phyloP scores from a whole-genome alignment of 2,329 filamentous ascomycete species.

The Fusarium lyarnte region DNA sequence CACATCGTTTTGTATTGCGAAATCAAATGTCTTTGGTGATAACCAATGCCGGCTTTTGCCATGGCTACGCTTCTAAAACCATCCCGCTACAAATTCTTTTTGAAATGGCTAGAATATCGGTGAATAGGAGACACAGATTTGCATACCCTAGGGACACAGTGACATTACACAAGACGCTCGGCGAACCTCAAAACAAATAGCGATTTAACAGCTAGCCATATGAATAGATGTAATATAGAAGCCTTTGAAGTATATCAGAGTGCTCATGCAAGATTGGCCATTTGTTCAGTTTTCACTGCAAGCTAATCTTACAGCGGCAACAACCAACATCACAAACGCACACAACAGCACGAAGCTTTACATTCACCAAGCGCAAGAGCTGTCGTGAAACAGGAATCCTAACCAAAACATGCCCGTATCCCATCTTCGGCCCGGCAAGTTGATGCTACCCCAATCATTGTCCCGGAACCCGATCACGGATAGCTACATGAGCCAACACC shows the following conservation, averaged over 20 bases:
- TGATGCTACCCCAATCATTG: conserved; percentile 14
- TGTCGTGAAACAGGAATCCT: conserved; percentile 5
- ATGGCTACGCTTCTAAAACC: background rate
- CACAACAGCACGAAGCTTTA: background rate
- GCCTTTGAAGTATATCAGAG: background rate
- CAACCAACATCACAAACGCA: background rate
- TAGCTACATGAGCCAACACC: conserved; percentile 24
- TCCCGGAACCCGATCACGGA: conserved; percentile 12
- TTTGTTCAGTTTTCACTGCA: background rate
- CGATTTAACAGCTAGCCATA: background rate
- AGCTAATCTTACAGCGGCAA: background rate
- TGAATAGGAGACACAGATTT: background rate
- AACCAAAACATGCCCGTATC: background rate
- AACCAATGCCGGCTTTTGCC: background rate
- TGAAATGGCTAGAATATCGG: background rate
- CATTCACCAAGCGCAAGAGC: background rate
- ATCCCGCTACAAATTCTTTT: background rate
- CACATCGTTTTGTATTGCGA: background rate
- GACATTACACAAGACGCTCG: background rate
- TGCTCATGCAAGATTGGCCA: background rate
- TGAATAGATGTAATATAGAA: background rate
- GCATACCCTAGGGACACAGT: background rate
- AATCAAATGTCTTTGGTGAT: background rate
- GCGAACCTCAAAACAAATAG: background rate
- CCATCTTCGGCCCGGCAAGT: conserved; percentile 29